phyloP scores from a whole-genome alignment of 805 yeast species.

The Barnettozyma californica region DNA sequence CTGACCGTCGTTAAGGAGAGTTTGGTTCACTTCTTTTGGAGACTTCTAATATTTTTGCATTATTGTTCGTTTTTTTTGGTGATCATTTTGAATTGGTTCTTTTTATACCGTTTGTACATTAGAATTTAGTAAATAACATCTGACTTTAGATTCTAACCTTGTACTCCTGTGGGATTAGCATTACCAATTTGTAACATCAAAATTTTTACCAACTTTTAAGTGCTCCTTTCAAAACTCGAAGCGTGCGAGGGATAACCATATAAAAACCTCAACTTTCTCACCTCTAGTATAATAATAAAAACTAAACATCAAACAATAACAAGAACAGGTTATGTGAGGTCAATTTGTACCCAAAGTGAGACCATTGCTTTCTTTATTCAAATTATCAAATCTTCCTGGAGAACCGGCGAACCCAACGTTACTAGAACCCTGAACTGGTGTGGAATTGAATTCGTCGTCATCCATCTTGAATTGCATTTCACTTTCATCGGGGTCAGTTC shows the following conservation, averaged over 20 bases:
- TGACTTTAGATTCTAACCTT: background rate
- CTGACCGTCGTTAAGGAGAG: conserved; percentile 68
- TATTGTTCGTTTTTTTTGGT: conserved; percentile 1
- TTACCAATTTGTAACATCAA: background rate
- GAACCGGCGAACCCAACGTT: background rate
- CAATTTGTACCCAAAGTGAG: background rate
- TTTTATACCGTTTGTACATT: background rate
- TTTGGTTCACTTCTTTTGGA: background rate
- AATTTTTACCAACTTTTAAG: background rate
- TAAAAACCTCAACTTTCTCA: background rate
- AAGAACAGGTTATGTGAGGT: background rate
- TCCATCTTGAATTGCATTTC: conserved; percentile 36
- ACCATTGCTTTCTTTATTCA: background rate
- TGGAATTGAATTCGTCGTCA: conserved; percentile 13
- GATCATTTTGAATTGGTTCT: background rate
- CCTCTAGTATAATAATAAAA: too few species aligned
- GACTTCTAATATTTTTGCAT: conserved; percentile 6
- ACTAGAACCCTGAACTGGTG: background rate
- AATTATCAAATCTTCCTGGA: background rate
- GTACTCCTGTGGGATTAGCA: background rate
- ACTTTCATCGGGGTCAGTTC: conserved; percentile 20
- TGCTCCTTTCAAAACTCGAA: background rate
- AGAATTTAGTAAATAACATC: background rate
- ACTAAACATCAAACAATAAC: background rate
- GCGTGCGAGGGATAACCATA: background rate